phyloP scores from a whole-genome alignment of 2,329 filamentous ascomycete genomes.

The Rugonectria rugulosa region DNA sequence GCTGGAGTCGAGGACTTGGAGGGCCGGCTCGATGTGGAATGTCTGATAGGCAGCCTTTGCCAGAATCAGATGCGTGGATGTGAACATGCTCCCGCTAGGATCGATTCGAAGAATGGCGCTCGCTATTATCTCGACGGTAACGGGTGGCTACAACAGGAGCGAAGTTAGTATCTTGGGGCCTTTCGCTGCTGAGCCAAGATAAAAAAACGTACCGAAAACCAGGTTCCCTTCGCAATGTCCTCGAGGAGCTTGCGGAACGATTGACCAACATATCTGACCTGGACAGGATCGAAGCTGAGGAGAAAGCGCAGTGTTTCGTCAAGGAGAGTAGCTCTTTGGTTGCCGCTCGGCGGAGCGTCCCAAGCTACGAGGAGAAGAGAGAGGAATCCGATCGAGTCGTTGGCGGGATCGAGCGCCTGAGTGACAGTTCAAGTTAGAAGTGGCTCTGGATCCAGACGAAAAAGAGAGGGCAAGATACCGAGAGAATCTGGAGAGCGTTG shows the following conservation, averaged over 20 bases:
- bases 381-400: conserved; percentile 61
- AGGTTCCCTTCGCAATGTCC: conserved; percentile 46
- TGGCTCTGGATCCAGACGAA: not conserved
- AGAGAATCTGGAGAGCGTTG: conserved; percentile 49
- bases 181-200: not conserved
- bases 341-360: conserved; percentile 38
- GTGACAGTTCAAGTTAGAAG: conserved; percentile 26
- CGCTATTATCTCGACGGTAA: conserved; percentile 55
- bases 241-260: conserved; percentile 55
- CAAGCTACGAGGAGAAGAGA: conserved; percentile 53
- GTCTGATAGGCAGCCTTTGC: conserved; percentile 66
- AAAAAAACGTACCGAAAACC: conserved; percentile 51
- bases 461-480: conserved; percentile 40
- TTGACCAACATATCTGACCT: conserved; percentile 59
- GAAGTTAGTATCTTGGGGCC: conserved; percentile 11
- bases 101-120: conserved; percentile 71
- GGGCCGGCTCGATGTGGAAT: conserved; percentile 59
- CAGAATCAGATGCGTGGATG: conserved; percentile 66
- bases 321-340: conserved; percentile 45
- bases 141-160: conserved; percentile 48
- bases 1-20: conserved; percentile 69
- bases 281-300: conserved; percentile 56
- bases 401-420: conserved; percentile 55
- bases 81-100: conserved; percentile 71
- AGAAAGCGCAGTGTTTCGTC: conserved; percentile 56